Percentiles rank a stretch among this genome's conserved stretches.
These are phyloP conservation scores for Arthrobotrys conoides DNA, from an alignment of 2,329 filamentous ascomycete genomes.

Conservation along the genomic window DNA sequence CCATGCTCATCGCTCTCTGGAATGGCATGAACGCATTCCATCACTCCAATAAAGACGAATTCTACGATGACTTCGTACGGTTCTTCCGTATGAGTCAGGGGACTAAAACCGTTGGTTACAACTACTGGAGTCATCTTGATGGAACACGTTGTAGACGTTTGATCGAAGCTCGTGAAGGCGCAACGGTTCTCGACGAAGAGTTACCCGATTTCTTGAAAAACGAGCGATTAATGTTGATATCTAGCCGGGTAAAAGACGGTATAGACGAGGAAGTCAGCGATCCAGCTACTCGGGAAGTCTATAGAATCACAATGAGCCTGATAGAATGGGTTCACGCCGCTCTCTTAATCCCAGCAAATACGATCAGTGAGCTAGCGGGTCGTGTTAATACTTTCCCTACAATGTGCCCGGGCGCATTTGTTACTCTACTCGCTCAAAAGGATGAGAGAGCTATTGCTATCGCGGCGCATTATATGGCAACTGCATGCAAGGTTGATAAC, in stretches of 20 bases:
- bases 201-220: constrained; percentile 49
- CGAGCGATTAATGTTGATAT: constrained; percentile 50
- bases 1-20: constrained; percentile 59
- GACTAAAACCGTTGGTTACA: constrained; percentile 44
- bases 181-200: constrained; percentile 52
- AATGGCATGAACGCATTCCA: constrained; percentile 60
- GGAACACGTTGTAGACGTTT: constrained; percentile 36
- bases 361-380: constrained; percentile 37
- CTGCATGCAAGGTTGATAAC: constrained; percentile 58
- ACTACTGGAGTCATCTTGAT: constrained; percentile 44
- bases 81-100: constrained; percentile 58
- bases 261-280: constrained; percentile 43
- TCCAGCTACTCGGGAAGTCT: constrained; percentile 34
- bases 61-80: constrained; percentile 55
- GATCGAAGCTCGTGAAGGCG: constrained; percentile 50
- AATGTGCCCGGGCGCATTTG: constrained; percentile 54
- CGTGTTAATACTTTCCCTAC: constrained; percentile 57
- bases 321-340: constrained; percentile 60
- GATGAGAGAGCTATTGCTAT: constrained; percentile 58
- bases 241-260: constrained; percentile 44
- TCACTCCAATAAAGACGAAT: constrained; percentile 55
- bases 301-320: constrained; percentile 42
- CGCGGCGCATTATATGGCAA: constrained; percentile 57
- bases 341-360: constrained; percentile 28
- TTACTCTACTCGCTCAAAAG: constrained; percentile 34